phyloP scores from a whole-genome alignment of 108 stramenopile genomes.

The Nitzschia sp. region DNA sequence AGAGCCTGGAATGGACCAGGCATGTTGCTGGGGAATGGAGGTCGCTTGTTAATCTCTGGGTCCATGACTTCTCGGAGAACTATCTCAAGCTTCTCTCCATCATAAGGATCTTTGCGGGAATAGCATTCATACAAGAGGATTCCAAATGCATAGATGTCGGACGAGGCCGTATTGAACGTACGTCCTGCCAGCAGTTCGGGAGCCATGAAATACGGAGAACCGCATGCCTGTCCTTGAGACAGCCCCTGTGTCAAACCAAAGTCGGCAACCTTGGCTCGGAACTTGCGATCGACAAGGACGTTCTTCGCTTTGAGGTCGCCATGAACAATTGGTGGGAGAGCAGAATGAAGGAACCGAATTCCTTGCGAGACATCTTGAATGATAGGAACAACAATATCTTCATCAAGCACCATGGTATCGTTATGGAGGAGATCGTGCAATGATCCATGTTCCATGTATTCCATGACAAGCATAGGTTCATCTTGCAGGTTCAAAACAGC shows the following conservation, averaged over 20 bases:
- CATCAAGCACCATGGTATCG: slow-evolving; percentile 47
- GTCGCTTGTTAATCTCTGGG: slow-evolving; percentile 23
- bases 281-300: slow-evolving; percentile 43
- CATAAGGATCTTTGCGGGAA: slow-evolving; percentile 49
- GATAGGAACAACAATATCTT: slow-evolving; percentile 50
- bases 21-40: slow-evolving; percentile 8
- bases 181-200: slow-evolving; percentile 68
- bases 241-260: slow-evolving; percentile 88
- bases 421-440: slow-evolving; percentile 61
- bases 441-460: slow-evolving; percentile 61
- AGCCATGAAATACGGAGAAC: slow-evolving; percentile 88
- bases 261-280: slow-evolving; percentile 52
- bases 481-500: slow-evolving; percentile 32
- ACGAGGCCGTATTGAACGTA: slow-evolving; percentile 40
- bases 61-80: slow-evolving; percentile 3
- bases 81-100: slow-evolving; percentile 34
- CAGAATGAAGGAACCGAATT: slow-evolving; percentile 53
- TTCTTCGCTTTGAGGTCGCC: slow-evolving; percentile 53
- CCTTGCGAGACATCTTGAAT: slow-evolving; percentile 54
- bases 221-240: slow-evolving; percentile 22
- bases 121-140: slow-evolving; percentile 58
- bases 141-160: slow-evolving; percentile 58
- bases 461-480: slow-evolving; percentile 62
- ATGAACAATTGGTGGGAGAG: slow-evolving; percentile 53
- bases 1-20: slow-evolving; percentile 5